Evolutionary conservation across 2,329 filamentous ascomycete species (phyloP).

Genomic region (Monosporascus sp.): DNA sequence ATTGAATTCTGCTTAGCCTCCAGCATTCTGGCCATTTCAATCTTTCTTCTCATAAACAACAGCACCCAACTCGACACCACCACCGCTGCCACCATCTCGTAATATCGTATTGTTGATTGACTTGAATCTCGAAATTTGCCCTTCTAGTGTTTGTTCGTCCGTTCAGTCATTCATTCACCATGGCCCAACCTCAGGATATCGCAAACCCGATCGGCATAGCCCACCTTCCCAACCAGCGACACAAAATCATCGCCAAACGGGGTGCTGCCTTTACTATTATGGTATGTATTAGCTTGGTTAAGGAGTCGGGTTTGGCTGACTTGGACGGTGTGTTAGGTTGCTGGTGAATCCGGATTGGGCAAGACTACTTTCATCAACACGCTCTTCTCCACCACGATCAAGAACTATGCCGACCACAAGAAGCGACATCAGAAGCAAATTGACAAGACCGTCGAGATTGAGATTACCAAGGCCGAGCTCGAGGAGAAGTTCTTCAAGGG

Average conservation of each 20-base stretch:
- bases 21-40: too few species aligned
- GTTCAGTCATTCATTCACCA: too few species aligned
- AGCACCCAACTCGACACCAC: too few species aligned
- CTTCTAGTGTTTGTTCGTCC: too few species aligned
- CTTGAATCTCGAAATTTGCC: constrained; percentile 1
- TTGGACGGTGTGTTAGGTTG: constrained; percentile 56
- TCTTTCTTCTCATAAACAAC: too few species aligned
- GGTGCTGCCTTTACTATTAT: constrained; percentile 99
- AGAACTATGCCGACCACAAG: constrained; percentile 99
- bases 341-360: constrained; percentile 95
- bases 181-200: too few species aligned
- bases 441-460: constrained; percentile 99
- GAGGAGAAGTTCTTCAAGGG: constrained; percentile 99
- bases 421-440: constrained; percentile 98
- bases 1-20: too few species aligned
- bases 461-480: constrained; percentile 98
- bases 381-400: constrained; percentile 99
- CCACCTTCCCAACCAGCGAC: constrained; percentile 68
- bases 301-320: constrained; percentile 1
- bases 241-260: constrained; percentile 73
- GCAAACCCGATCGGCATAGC: constrained; percentile 54
- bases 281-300: constrained; percentile 50
- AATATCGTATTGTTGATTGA: too few species aligned
- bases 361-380: constrained; percentile 99
- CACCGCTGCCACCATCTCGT: too few species aligned